Evolutionary conservation across 2,329 filamentous ascomycete genomes (phyloP).

Genomic region (Ophiostoma pallidulum): DNA sequence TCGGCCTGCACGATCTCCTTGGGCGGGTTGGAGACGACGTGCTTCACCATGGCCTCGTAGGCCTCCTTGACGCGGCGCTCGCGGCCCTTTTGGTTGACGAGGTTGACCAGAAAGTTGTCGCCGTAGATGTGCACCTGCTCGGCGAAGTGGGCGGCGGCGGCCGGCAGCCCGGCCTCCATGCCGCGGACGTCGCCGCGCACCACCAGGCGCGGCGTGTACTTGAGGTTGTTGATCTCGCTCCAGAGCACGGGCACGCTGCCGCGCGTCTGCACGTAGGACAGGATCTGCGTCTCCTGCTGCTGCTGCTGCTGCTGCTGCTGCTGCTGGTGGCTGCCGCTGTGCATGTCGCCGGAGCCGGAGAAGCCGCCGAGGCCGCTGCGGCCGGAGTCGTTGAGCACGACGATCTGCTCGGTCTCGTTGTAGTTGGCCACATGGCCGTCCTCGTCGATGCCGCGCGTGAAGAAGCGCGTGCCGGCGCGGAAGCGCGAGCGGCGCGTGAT

Average conservation of each 20-base stretch:
- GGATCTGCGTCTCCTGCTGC: conserved; percentile 67
- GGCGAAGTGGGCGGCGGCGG: conserved; percentile 78
- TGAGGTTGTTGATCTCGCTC: conserved; percentile 89
- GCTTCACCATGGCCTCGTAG: conserved; percentile 82
- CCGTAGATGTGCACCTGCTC: conserved; percentile 92
- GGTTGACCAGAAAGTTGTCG: conserved; percentile 93
- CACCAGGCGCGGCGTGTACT: conserved; percentile 84
- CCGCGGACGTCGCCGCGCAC: conserved; percentile 77
- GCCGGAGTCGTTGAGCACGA: conserved; percentile 75
- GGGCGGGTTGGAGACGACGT: conserved; percentile 61
- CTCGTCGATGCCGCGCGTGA: conserved; percentile 88
- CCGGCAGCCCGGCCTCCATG: conserved; percentile 67
- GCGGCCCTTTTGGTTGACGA: conserved; percentile 92
- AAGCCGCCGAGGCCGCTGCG: conserved; percentile 68
- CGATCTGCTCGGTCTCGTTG: conserved; percentile 93
- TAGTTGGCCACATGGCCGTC: conserved; percentile 95
- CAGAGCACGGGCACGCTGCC: conserved; percentile 94
- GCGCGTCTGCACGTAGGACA: conserved; percentile 93
- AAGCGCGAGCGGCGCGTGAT: conserved; percentile 85
- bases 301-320: conserved; percentile 32
- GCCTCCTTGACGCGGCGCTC: conserved; percentile 84
- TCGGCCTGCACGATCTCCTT: conserved; percentile 58
- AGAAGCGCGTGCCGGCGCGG: conserved; percentile 85
- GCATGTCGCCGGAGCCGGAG: conserved; percentile 64
- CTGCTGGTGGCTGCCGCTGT: conserved; percentile 55